Evolutionary conservation across 1,139 yeast genomes (phyloP), one percentile per base, ranked within the genome.

Genomic region (Geotrichum europaeum): DNA sequence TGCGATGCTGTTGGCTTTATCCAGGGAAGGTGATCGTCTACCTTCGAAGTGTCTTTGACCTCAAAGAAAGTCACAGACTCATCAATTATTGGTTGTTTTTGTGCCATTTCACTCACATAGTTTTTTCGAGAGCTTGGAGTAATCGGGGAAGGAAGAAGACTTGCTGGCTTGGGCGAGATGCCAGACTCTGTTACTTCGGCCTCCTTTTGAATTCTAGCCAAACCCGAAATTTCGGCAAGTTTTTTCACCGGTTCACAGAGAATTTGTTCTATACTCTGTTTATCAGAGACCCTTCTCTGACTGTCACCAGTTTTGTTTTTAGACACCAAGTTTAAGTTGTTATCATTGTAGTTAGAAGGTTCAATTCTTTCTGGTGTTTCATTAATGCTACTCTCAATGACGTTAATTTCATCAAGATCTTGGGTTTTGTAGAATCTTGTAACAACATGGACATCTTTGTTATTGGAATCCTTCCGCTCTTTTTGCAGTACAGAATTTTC

Each of bases 11-110:
- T 47, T 32, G 49, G 22, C 22, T 55, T 51, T n/a, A 40, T n/a
- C 58, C 58, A 55, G 13, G 58, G 58, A 25, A 55, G 28, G 15
- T 52, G 50, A 34, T 24, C 47, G 18, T 30, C 32, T 22, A 28
- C 20, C 12, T 22, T 18, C 2, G 32, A 53, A 5, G 15, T 40
- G 6, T 20, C 49, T 13, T 22, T 32, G 32, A n/a, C 40, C 32
- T 47, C 32, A n/a, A 45, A n/a, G 25, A 25, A 25, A 24, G 40
- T n/a, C 6, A 22, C 51, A n/a, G 51, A 34, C 20, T 50, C 30
- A 15, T 18, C 51, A 15, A 43, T 9, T 22, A 12, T 28, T 50
- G 34, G 34, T 20, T 9, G 34, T 18, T 50, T n/a, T 15, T 13
- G 24, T 28, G 22, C 10, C 3, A 15, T 13, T n/a, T 40, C 47